A percentile compares a stretch with the other conserved stretches of the same genome.
phyloP scores from a whole-genome alignment of 164 flowering plant genomes.

The Piper betle region DNA sequence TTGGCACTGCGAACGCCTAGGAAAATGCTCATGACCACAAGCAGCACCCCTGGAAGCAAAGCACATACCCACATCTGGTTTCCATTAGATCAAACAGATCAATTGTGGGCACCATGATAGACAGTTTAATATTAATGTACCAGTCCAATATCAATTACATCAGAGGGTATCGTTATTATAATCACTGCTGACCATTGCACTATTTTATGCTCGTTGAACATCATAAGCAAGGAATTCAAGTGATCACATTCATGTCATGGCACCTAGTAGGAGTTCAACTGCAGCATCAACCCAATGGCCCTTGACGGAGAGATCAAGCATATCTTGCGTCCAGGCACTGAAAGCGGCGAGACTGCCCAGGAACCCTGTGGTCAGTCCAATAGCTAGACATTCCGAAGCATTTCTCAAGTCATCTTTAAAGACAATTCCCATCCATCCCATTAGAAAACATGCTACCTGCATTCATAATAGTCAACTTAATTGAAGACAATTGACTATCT shows the following conservation, averaged over 20 bases:
- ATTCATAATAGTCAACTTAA: too few species aligned
- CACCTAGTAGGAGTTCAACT: slow-evolving; percentile 59
- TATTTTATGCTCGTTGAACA: too few species aligned
- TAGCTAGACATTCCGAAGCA: slow-evolving; percentile 55
- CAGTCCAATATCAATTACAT: too few species aligned
- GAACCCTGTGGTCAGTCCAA: slow-evolving; percentile 84
- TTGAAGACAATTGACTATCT: too few species aligned
- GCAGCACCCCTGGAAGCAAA: slow-evolving; percentile 59
- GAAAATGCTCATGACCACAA: slow-evolving; percentile 43
- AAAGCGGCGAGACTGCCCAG: slow-evolving; percentile 96
- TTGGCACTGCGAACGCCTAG: slow-evolving; percentile 70
- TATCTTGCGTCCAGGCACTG: slow-evolving; percentile 97
- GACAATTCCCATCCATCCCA: slow-evolving; percentile 94
- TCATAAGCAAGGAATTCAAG: too few species aligned
- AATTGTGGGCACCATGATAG: neutral
- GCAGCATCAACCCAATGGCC: slow-evolving; percentile 54
- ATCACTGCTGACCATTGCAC: neutral
- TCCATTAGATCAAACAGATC: neutral
- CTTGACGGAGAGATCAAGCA: slow-evolving; percentile 64
- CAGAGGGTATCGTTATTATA: too few species aligned
- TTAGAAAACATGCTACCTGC: slow-evolving; percentile 86
- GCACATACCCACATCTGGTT: neutral
- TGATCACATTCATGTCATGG: neutral
- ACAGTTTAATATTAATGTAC: too few species aligned
- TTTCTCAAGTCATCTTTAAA: slow-evolving; percentile 56